A percentile compares a stretch with the other conserved stretches of the same genome.
Conservation (phyloP, 2,329 filamentous ascomycete genomes). For the Arthrobotrys sphaeroides region DNA sequence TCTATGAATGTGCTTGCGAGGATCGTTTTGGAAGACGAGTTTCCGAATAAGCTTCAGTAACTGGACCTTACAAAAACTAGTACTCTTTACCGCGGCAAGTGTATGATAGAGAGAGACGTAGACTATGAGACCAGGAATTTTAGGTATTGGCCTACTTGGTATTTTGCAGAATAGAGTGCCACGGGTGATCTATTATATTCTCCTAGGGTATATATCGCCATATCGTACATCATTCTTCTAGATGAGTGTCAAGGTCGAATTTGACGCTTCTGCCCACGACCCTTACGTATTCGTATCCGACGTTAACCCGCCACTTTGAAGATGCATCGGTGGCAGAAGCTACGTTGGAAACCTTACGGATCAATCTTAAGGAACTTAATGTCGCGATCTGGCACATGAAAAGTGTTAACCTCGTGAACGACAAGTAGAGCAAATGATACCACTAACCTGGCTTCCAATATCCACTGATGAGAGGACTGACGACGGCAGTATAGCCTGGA, state of each 20-base stretch:
- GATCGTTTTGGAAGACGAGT: conserved; percentile 91
- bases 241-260: conserved; percentile 81
- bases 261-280: conserved; percentile 76
- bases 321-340: conserved; percentile 68
- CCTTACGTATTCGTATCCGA: conserved; percentile 79
- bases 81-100: neutral
- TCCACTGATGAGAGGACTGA: conserved; percentile 63
- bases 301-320: conserved; percentile 79
- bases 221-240: conserved; percentile 67
- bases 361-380: conserved; percentile 73
- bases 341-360: conserved; percentile 71
- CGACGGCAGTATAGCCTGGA: conserved; percentile 71
- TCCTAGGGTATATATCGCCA: neutral
- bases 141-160: neutral
- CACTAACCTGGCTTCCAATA: conserved; percentile 62
- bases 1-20: conserved; percentile 99
- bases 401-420: conserved; percentile 62
- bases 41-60: conserved; percentile 61
- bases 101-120: neutral
- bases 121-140: neutral
- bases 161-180: neutral
- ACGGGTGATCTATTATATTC: neutral
- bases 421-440: conserved; percentile 4
- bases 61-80: neutral
- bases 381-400: conserved; percentile 69